Evolutionary conservation across 2,329 filamentous ascomycete genomes (phyloP), one percentile per base, ranked within the genome.

Genomic region (Cercospora zeina): DNA sequence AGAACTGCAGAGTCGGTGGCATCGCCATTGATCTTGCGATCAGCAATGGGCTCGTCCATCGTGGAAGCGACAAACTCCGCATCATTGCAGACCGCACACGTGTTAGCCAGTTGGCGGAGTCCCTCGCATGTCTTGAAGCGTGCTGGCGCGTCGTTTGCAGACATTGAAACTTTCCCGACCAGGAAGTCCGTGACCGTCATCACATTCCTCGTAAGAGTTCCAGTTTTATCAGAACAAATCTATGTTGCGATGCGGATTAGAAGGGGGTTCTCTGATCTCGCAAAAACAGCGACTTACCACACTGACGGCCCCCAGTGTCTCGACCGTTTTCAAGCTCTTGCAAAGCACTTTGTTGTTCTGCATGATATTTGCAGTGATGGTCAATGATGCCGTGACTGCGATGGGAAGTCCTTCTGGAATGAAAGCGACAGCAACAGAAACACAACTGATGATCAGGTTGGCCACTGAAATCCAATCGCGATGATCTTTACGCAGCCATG

Each of bases 291-390:
- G 24, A 27, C 24, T 27, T 27, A 27, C 24, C 7, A 90, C 84
- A 0, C 87, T 89, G 1, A 91, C 88, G 0, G 86, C 82, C 0
- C 89, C 89, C 0, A 91, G 81, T 0, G 89, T 91, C 75, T 91
- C 89, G 0, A 91, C 88, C 0, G 89, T 91, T 76, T 90, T 90
- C 51, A 93, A 80, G 0, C 87, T 90, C 76, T 92, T 92, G 84
- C 89, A 91, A 8, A 92, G 81, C 47, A 92, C 86, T 71, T 89
- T 88, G 74, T 91, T 87, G 76, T 88, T 87, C 65, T 82, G 82
- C 89, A 93, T 91, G 68, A 89, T 82, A 66, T 88, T 89, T 19
- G 89, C 89, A 1, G 85, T 88, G 62, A 93, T 92, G 0, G 89
- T 91, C 66, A 93, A 79, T 16, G 86, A 88, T 0, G 74, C 73